Evolutionary conservation across 208 protist species (phyloP), one percentile per base, ranked within the genome.

Genomic region (Sergeia podlipaevii): DNA sequence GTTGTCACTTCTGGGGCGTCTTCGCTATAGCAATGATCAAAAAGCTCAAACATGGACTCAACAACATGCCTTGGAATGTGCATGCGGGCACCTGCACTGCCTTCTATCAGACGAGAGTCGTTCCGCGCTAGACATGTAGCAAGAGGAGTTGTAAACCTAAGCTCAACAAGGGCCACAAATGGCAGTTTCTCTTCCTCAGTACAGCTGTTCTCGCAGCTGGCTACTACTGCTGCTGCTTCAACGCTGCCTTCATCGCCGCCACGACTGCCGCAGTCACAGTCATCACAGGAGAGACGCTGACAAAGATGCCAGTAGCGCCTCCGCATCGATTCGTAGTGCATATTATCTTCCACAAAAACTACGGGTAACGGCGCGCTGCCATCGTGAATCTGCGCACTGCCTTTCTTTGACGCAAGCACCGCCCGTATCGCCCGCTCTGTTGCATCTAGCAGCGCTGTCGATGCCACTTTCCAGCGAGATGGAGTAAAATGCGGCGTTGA

Each of bases 341-440:
- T 75, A 41, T 85, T 89, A 53, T 93, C 85, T n/a, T 90, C 78
- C 32, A 93, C 68, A 57, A 89, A 65, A 10, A 93, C 39, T 15
- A 74, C 45, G n/a, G 70, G 72, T 45, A 54, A 39, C 38, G 18
- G 37, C 37, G 37, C n/a, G 27, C 15, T 45, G 43, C 10, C 33
- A 45, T 30, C 34, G 45, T 54, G 38, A 37, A 51, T 13, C 61
- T 64, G 62, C 49, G 58, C 17, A 55, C 32, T 17, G 44, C 52
- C n/a, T n/a, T n/a, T n/a, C n/a, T n/a, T 10, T 38, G 33, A n/a
- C 11, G 27, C 43, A 29, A 51, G 28, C 21, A 32, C 46, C 0
- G 11, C 11, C 7, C 38, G 29, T 6, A n/a, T n/a, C n/a, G n/a
- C n/a, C n/a, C n/a, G n/a, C n/a, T n/a, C n/a, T n/a, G 38, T 32